Conservation (phyloP, 2,329 filamentous ascomycete species). For the Trichoderma atroviride region DNA sequence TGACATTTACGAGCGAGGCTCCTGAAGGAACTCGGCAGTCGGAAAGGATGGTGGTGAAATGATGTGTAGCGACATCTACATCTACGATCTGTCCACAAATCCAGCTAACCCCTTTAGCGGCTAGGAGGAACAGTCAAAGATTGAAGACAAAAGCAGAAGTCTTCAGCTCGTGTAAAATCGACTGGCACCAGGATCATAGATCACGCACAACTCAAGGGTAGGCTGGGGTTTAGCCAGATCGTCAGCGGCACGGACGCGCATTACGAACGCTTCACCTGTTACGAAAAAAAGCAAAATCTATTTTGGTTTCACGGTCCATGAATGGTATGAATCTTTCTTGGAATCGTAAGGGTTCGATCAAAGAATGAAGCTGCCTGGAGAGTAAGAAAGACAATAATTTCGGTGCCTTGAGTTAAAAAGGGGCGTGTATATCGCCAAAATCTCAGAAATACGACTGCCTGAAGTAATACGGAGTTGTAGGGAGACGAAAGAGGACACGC, state of each 20-base stretch:
- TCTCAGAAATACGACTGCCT: slow-evolving; percentile 3
- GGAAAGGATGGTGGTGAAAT: background rate
- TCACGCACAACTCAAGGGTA: slow-evolving; percentile 2
- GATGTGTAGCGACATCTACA: background rate
- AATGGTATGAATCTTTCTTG: background rate
- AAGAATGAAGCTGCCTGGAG: slow-evolving; percentile 11
- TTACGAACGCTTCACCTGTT: background rate
- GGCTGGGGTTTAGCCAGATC: background rate
- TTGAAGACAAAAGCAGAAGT: background rate
- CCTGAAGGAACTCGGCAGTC: background rate
- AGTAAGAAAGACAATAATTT: background rate
- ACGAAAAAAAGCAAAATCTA: background rate
- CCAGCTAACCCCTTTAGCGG: background rate
- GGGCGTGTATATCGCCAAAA: slow-evolving; percentile 6
- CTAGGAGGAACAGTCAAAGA: background rate
- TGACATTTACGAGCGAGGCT: background rate
- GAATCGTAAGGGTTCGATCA: background rate
- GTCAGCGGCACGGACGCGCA: background rate
- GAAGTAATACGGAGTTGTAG: background rate
- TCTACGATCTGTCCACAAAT: background rate
- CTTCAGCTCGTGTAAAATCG: background rate
- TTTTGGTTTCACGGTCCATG: background rate
- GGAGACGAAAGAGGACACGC: slow-evolving; percentile 1
- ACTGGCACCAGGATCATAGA: background rate
- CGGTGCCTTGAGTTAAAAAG: slow-evolving; percentile 16